Evolutionary conservation across 2,329 filamentous ascomycete genomes (phyloP).

Genomic region (Penicillium concentricum): DNA sequence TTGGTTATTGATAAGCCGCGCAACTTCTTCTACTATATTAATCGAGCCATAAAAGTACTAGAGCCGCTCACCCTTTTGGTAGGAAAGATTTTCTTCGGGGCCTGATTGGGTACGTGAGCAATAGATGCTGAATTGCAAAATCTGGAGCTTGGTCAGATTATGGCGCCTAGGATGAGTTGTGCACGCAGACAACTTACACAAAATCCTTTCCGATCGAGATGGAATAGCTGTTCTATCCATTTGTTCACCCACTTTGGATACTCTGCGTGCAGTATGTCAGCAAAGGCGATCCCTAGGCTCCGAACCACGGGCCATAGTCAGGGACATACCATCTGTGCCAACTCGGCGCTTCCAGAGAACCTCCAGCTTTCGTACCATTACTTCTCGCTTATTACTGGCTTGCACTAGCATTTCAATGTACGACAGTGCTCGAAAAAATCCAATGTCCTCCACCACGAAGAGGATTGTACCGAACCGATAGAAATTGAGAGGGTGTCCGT

Average conservation of each 20-base stretch:
- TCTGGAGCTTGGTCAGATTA: background rate
- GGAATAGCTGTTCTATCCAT: background rate
- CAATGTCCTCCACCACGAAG: constrained; percentile 5
- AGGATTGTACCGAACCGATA: constrained; percentile 3
- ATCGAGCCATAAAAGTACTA: constrained; percentile 4
- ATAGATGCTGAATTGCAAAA: constrained; percentile 6
- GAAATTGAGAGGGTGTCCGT: background rate
- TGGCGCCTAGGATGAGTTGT: too few relatives aligned
- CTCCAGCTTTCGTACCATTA: constrained; percentile 2
- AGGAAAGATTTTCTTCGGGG: background rate
- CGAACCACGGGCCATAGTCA: too few relatives aligned
- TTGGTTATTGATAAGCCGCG: background rate
- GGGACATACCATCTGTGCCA: background rate
- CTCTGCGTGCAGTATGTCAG: too few relatives aligned
- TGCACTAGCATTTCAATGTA: constrained; percentile 1
- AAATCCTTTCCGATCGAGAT: background rate
- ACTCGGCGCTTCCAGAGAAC: constrained; percentile 5
- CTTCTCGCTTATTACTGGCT: background rate
- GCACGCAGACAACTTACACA: background rate
- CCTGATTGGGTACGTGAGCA: background rate
- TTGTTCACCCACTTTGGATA: background rate
- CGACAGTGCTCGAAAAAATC: background rate
- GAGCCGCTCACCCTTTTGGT: background rate
- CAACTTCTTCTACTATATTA: constrained; percentile 1
- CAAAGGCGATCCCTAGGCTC: too few relatives aligned